Percentiles rank a stretch among this genome's conserved stretches.
Conservation (phyloP, 345 rosid species). For the Cardamine resedifolia region DNA sequence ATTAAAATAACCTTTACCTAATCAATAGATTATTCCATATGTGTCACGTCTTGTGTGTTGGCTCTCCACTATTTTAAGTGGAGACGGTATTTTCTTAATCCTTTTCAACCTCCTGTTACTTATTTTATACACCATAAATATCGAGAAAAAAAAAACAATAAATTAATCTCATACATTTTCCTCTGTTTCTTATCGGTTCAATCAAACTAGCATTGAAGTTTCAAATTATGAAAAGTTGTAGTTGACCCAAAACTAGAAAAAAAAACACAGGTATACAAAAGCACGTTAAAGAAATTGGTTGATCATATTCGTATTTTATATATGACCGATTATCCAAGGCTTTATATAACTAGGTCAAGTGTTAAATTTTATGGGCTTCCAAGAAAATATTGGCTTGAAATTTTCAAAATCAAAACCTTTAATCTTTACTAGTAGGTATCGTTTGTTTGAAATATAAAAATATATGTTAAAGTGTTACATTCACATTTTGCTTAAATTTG, state of each 20-base stretch:
- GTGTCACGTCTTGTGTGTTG: slow-evolving; percentile 41
- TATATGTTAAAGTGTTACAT: too few species aligned
- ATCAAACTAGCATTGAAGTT: background rate
- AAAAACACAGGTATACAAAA: background rate
- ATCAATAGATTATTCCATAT: slow-evolving; percentile 23
- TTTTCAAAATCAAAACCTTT: too few species aligned
- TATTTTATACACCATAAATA: slow-evolving; percentile 2
- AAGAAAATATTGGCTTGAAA: too few species aligned
- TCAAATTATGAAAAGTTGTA: background rate
- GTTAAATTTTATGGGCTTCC: too few species aligned
- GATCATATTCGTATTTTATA: too few species aligned
- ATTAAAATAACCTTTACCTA: slow-evolving; percentile 12
- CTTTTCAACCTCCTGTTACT: background rate
- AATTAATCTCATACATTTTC: background rate
- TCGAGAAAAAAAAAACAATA: background rate
- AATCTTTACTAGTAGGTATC: too few species aligned
- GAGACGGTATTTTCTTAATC: slow-evolving; percentile 37
- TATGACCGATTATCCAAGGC: too few species aligned
- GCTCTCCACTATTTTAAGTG: slow-evolving; percentile 55
- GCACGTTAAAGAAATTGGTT: too few species aligned
- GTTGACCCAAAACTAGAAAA: background rate
- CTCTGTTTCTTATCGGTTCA: background rate
- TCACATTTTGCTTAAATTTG: too few species aligned
- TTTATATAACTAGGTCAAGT: too few species aligned
- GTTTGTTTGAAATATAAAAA: too few species aligned